A percentile compares a stretch with the other conserved stretches of the same genome.
phyloP scores from a whole-genome alignment of 2,329 filamentous ascomycete species.

The Claviceps africana region DNA sequence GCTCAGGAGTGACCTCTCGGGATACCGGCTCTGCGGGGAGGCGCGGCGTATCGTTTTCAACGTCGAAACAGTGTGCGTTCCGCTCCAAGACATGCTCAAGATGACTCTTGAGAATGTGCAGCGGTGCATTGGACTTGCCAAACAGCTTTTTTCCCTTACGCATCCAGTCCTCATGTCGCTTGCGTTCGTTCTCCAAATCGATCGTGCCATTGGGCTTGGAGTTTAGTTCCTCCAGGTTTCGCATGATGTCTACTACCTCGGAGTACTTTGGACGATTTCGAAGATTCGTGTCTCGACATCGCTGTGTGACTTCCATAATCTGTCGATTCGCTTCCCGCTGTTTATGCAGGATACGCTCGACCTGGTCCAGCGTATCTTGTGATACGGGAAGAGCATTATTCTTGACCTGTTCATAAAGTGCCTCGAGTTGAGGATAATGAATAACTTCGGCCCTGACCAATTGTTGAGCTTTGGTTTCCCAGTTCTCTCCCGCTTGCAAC shows the following conservation, averaged over 20 bases:
- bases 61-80: slow-evolving; percentile 83
- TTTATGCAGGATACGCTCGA: slow-evolving; percentile 89
- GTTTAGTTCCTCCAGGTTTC: slow-evolving; percentile 74
- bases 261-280: slow-evolving; percentile 70
- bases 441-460: slow-evolving; percentile 83
- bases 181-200: slow-evolving; percentile 87
- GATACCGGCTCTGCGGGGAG: slow-evolving; percentile 86
- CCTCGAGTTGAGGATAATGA: slow-evolving; percentile 89
- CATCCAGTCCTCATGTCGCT: slow-evolving; percentile 98
- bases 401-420: slow-evolving; percentile 69
- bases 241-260: slow-evolving; percentile 83
- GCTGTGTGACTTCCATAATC: slow-evolving; percentile 68
- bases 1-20: slow-evolving; percentile 53
- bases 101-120: slow-evolving; percentile 89
- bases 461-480: slow-evolving; percentile 88
- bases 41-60: slow-evolving; percentile 68
- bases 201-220: slow-evolving; percentile 84
- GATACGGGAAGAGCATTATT: slow-evolving; percentile 63
- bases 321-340: slow-evolving; percentile 87
- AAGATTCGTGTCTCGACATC: slow-evolving; percentile 61
- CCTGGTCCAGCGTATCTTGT: slow-evolving; percentile 60
- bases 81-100: slow-evolving; percentile 87
- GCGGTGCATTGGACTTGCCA: slow-evolving; percentile 89
- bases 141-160: slow-evolving; percentile 93
- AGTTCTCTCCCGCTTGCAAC: slow-evolving; percentile 61